Percentiles rank a stretch among this genome's conserved stretches.
These are phyloP conservation scores for Dictyostelium firmibasis DNA, from an alignment of 78 protist genomes.

Conservation along the genomic window DNA sequence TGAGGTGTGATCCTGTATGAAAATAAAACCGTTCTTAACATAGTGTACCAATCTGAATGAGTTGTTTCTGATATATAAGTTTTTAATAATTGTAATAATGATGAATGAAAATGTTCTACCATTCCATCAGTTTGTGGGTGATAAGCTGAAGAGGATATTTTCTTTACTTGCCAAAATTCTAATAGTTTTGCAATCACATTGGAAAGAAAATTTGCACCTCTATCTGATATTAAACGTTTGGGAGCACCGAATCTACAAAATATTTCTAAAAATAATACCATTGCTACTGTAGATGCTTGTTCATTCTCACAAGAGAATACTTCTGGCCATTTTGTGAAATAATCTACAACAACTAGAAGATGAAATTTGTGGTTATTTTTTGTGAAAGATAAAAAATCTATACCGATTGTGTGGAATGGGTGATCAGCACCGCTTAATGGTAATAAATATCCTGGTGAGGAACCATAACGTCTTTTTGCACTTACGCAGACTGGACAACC, in stretches of 20 bases:
- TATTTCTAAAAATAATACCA: neutral
- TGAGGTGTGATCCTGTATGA: neutral
- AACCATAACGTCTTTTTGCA: neutral
- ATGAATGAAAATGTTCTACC: neutral
- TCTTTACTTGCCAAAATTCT: neutral
- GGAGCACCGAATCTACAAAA: neutral
- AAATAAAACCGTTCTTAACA: neutral
- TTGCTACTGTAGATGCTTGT: neutral
- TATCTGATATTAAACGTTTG: neutral
- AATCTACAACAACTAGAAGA: neutral
- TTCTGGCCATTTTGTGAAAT: neutral
- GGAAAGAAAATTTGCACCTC: neutral
- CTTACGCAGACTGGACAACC: neutral
- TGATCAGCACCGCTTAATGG: neutral
- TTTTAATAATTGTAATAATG: neutral
- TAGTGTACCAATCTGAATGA: neutral
- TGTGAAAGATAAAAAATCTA: neutral
- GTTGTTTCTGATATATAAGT: neutral
- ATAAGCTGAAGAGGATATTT: neutral
- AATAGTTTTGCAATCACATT: neutral
- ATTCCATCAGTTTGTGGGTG: conserved; percentile 19
- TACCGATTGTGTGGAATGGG: neutral
- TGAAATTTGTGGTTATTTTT: neutral
- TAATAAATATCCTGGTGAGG: neutral
- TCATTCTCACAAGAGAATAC: neutral